phyloP scores from a whole-genome alignment of 306 rosid genomes.

The Cucurbita pepo region DNA sequence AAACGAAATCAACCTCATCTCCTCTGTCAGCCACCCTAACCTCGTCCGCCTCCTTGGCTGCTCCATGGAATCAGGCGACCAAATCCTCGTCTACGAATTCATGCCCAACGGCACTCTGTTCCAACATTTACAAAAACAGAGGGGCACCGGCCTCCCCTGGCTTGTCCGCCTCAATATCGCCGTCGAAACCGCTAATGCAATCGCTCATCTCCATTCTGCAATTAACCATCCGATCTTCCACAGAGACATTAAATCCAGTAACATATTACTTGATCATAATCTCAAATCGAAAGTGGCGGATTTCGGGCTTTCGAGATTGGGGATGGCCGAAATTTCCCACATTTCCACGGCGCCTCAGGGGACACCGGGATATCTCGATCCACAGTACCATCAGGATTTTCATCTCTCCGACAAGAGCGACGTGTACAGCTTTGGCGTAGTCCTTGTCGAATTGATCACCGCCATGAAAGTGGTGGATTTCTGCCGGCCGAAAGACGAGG shows the following conservation, averaged over 20 bases:
- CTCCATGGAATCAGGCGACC: constrained; percentile 61
- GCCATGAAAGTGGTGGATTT: constrained; percentile 78
- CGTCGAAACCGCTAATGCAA: constrained; percentile 78
- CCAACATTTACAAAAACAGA: constrained; percentile 70
- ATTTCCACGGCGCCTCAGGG: constrained; percentile 95
- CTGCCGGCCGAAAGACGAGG: constrained; percentile 56
- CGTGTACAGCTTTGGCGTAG: constrained; percentile 88
- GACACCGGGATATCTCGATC: constrained; percentile 91
- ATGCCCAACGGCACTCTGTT: constrained; percentile 79
- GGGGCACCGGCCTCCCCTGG: constrained; percentile 80
- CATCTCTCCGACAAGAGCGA: constrained; percentile 92
- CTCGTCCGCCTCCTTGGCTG: constrained; percentile 77
- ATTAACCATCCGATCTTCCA: constrained; percentile 71
- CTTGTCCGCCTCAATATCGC: constrained; percentile 52
- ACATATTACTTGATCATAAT: constrained; percentile 54
- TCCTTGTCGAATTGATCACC: constrained; percentile 70
- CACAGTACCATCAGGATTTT: constrained; percentile 85
- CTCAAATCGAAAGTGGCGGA: constrained; percentile 76
- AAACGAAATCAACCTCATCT: constrained; percentile 77
- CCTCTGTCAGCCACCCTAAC: constrained; percentile 66
- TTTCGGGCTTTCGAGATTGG: constrained; percentile 87
- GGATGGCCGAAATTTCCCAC: constrained; percentile 61
- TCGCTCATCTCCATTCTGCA: constrained; percentile 70
- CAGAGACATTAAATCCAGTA: constrained; percentile 82
- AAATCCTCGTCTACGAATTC: constrained; percentile 78